These are phyloP conservation scores for Cutaneotrichosporon sp. DNA, from an alignment of 1,284 basidiomycete genomes.

Conservation along the genomic window DNA sequence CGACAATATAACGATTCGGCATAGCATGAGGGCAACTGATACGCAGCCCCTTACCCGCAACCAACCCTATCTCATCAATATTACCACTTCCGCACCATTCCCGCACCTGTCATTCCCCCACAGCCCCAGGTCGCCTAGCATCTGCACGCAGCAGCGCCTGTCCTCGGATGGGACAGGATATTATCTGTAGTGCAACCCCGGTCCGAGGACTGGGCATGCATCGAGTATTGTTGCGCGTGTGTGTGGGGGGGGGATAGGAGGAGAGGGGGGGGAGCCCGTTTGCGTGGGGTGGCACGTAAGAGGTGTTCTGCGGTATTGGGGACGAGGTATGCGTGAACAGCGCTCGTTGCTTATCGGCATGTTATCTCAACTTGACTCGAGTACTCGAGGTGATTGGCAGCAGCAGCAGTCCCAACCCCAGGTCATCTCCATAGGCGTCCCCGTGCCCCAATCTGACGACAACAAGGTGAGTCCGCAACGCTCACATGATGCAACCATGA, in stretches of 20 bases:
- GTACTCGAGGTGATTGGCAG: no score
- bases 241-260: no score
- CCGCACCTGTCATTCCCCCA: neutral
- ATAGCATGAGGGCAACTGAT: constrained; percentile 26
- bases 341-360: no score
- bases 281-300: neutral
- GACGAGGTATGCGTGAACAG: no score
- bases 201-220: constrained; percentile 12
- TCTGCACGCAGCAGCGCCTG: constrained; percentile 4
- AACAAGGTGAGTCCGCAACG: no score
- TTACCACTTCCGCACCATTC: constrained; percentile 2
- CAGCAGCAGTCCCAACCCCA: no score
- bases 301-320: no score
- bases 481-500: no score
- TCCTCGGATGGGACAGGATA: neutral
- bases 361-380: no score
- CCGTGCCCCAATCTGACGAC: no score
- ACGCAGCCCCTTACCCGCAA: constrained; percentile 21
- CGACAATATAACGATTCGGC: constrained; percentile 23
- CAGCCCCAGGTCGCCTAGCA: neutral
- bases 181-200: constrained; percentile 11
- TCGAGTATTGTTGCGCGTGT: neutral
- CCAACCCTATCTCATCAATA: constrained; percentile 8
- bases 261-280: no score
- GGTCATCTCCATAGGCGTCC: no score